A percentile compares a stretch with the other conserved stretches of the same genome.
phyloP scores from a whole-genome alignment of 768 basidiomycete species.

The Suillus clintonianus region DNA sequence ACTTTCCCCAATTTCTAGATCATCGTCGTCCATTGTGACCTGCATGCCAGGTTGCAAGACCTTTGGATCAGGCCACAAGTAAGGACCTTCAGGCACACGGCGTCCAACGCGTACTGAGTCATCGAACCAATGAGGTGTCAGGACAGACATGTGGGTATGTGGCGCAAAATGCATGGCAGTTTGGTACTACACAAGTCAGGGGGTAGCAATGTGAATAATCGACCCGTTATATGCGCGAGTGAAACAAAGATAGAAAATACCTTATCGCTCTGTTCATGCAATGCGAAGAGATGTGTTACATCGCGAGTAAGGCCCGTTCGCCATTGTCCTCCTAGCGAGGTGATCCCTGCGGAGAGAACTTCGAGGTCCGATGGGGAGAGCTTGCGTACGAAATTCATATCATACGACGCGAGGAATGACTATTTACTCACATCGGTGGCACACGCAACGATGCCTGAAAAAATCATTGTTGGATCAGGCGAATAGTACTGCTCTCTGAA shows the following conservation, averaged over 20 bases:
- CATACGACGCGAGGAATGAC: background rate
- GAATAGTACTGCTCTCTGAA: conserved; percentile 65
- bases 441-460: conserved; percentile 81
- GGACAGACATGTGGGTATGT: conserved; percentile 58
- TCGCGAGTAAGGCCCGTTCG: conserved; percentile 75
- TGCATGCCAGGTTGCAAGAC: conserved; percentile 37
- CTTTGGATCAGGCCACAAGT: conserved; percentile 75
- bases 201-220: background rate
- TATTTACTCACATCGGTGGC: conserved; percentile 57
- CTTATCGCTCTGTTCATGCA: conserved; percentile 50
- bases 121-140: conserved; percentile 95
- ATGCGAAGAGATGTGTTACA: conserved; percentile 83
- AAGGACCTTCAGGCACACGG: conserved; percentile 52
- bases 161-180: conserved; percentile 59
- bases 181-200: conserved; percentile 33
- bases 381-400: conserved; percentile 29
- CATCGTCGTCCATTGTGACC: conserved; percentile 15
- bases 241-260: conserved; percentile 29
- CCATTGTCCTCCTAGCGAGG: conserved; percentile 82
- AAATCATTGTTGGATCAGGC: conserved; percentile 73
- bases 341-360: conserved; percentile 70
- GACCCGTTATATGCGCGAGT: background rate
- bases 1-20: conserved; percentile 14
- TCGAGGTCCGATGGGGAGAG: conserved; percentile 68
- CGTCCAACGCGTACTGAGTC: conserved; percentile 66